Conservation (phyloP, 306 rosid genomes). For the Rosa rugosa region DNA sequence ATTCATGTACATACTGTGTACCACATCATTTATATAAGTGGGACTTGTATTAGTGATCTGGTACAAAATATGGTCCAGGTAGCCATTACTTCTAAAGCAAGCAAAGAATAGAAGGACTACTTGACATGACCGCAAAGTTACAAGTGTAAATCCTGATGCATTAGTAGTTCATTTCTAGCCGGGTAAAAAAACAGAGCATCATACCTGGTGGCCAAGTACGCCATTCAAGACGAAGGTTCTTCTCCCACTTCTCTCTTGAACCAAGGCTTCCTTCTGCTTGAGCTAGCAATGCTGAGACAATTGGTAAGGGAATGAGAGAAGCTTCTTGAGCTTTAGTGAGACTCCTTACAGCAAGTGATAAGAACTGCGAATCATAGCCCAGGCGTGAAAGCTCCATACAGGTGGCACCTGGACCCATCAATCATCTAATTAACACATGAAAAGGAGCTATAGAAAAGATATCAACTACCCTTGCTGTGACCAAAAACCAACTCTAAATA, state of each 20-base stretch:
- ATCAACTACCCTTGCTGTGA: background rate
- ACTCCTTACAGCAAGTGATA: conserved; percentile 60
- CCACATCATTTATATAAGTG: background rate
- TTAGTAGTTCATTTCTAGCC: background rate
- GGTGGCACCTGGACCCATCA: conserved; percentile 56
- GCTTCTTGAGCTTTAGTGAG: conserved; percentile 54
- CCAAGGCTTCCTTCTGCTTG: conserved; percentile 92
- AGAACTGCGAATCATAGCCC: conserved; percentile 33
- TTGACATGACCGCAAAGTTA: background rate
- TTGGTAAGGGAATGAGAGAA: conserved; percentile 59
- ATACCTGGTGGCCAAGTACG: conserved; percentile 87
- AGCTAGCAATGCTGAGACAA: conserved; percentile 62
- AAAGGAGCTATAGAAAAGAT: conserved; percentile 4
- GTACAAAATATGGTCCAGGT: background rate
- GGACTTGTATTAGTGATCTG: background rate
- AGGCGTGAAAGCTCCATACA: conserved; percentile 79
- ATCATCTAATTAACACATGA: conserved; percentile 13
- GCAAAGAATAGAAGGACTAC: background rate
- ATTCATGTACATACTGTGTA: background rate
- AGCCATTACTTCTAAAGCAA: background rate
- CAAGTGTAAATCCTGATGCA: background rate
- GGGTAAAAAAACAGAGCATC: conserved; percentile 24
- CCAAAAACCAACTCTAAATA: background rate
- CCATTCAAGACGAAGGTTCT: conserved; percentile 75
- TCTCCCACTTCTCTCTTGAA: conserved; percentile 76